Evolutionary conservation across 1,284 basidiomycete genomes (phyloP).

Genomic region (Flammula alnicola): DNA sequence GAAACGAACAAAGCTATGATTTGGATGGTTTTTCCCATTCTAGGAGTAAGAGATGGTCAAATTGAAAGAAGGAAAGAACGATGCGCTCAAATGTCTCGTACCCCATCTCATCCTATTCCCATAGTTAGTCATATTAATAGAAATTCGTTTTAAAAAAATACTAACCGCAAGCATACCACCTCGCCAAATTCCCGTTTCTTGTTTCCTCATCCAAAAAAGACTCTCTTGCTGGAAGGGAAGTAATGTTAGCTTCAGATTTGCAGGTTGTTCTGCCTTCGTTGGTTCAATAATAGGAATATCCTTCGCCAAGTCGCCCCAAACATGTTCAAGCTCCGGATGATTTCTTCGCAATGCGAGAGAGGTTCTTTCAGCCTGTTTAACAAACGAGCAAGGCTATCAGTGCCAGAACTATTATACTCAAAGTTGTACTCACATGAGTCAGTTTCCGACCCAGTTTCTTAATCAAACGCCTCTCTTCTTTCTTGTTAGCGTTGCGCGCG

Average conservation of each 20-base stretch:
- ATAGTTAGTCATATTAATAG: conserved; percentile 12
- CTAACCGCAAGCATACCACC: conserved; percentile 93
- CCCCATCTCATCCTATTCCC: conserved; percentile 86
- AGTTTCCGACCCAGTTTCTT: conserved; percentile 69
- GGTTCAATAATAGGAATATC: conserved; percentile 70
- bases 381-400: background rate
- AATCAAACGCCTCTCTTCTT: conserved; percentile 54
- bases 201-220: conserved; percentile 94
- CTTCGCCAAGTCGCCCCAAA: conserved; percentile 88
- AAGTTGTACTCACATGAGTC: conserved; percentile 54
- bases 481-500: conserved; percentile 40
- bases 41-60: conserved; percentile 37
- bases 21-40: conserved; percentile 99
- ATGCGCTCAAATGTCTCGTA: conserved; percentile 36
- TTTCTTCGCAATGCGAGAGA: conserved; percentile 64
- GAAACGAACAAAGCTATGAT: conserved; percentile 91
- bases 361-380: conserved; percentile 73
- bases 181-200: conserved; percentile 87
- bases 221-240: conserved; percentile 91
- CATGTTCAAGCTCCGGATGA: conserved; percentile 80
- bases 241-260: conserved; percentile 74
- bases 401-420: background rate
- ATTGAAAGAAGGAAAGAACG: background rate
- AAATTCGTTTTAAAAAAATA: conserved; percentile 24
- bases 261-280: conserved; percentile 78